These are phyloP conservation scores for Blastobotrys elegans DNA, from an alignment of 1,139 yeast species.

Conservation along the genomic window DNA sequence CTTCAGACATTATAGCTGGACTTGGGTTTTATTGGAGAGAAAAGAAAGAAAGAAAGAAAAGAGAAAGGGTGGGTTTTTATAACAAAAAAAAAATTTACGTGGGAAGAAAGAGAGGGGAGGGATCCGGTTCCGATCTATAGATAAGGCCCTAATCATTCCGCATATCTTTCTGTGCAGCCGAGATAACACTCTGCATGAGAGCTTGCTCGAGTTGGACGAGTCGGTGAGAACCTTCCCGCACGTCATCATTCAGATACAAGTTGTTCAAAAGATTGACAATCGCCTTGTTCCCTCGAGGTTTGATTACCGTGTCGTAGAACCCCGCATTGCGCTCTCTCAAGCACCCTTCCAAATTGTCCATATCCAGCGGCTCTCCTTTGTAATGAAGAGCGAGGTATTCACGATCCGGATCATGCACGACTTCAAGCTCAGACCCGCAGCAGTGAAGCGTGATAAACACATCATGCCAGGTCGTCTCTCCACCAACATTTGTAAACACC, in stretches of 20 bases:
- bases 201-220: slow-evolving; percentile 13
- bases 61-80: too few relatives aligned
- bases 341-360: slow-evolving; percentile 18
- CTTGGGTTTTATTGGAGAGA: too few relatives aligned
- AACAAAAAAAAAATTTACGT: not conserved
- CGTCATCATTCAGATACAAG: slow-evolving; percentile 2
- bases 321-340: slow-evolving; percentile 10
- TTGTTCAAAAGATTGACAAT: slow-evolving; percentile 8
- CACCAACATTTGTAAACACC: slow-evolving; percentile 4
- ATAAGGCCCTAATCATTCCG: not conserved
- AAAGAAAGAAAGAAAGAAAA: not conserved
- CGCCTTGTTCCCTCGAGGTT: slow-evolving; percentile 14
- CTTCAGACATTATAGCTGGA: not conserved
- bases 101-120: not conserved
- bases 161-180: slow-evolving; percentile 4
- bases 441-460: slow-evolving; percentile 27
- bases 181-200: slow-evolving; percentile 11
- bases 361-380: slow-evolving; percentile 21
- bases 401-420: slow-evolving; percentile 17
- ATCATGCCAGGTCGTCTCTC: slow-evolving; percentile 21
- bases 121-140: not conserved
- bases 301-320: slow-evolving; percentile 9
- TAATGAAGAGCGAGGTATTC: slow-evolving; percentile 24
- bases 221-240: not conserved
- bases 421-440: slow-evolving; percentile 22